Evolutionary conservation across 768 basidiomycete species (phyloP), one percentile per base, ranked within the genome.

Genomic region (Boletus huronensis): DNA sequence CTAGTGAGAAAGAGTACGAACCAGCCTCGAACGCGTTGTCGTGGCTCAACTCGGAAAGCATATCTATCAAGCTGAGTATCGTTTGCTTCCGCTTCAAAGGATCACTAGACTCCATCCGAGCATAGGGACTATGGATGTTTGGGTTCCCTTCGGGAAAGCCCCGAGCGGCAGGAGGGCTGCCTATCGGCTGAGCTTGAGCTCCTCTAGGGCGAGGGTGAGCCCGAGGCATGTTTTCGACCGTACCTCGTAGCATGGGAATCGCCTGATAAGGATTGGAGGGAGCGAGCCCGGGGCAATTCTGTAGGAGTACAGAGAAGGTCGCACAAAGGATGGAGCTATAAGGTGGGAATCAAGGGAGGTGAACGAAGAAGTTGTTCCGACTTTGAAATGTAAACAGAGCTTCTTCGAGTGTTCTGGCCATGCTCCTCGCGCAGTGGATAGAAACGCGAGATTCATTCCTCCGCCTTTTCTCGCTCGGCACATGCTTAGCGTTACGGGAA

Each of bases 41-140:
- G 39, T 69, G 71, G 57, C 64, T 72, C 50, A 81, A 41, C 53
- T 81, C 79, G 11, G 71, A 69, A 45, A 81, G 64, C 48, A 75
- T 74, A 58, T 81, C 79, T 48, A 81, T 66, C 49, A 81, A 61
- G 39, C 72, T 79, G 36, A 77, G 67, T 43, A 81, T 62, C 7
- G 79, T 78, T 58, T 79, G 76, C 60, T 73, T 79, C 52, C 79
- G 73, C 54, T 38, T 72, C 48, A 66, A 52, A 42, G 72, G 66
- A 52, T 67, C 70, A 25, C 36, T 8, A 23, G 58, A 50, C 47
- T 72, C 70, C 55, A 60, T 58, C 26, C 70, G 68, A 48, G 68
- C 58, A 44, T 63, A 72, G 17, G 68, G 60, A 54, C 63, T 64
- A 16, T 60, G 63, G 41, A 64, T 52, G 49, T 53, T 66, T 32